phyloP scores from a whole-genome alignment of 2,329 filamentous ascomycete genomes.

The Pyricularia grisea region DNA sequence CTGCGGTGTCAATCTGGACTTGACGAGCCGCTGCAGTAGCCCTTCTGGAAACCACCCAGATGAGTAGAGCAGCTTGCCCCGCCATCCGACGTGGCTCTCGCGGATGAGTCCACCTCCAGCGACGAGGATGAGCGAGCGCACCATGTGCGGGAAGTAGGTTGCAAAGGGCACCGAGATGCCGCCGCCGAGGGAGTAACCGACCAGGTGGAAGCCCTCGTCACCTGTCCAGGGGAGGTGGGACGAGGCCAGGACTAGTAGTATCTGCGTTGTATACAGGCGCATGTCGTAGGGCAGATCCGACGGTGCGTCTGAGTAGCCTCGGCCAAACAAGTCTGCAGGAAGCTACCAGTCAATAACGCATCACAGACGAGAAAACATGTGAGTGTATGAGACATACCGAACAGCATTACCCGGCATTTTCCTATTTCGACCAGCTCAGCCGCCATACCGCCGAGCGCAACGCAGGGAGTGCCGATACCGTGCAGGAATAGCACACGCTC shows the following conservation, averaged over 20 bases:
- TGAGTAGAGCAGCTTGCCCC: constrained; percentile 54
- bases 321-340: constrained; percentile 56
- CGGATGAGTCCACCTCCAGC: constrained; percentile 62
- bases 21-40: constrained; percentile 44
- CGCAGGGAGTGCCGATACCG: constrained; percentile 70
- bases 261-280: constrained; percentile 55
- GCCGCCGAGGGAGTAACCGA: constrained; percentile 76
- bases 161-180: constrained; percentile 64
- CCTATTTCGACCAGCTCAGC: constrained; percentile 47
- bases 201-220: constrained; percentile 52
- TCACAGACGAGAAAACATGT: background rate
- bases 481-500: constrained; percentile 68
- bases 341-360: background rate
- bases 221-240: constrained; percentile 48
- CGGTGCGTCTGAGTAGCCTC: constrained; percentile 69
- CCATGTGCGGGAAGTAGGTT: constrained; percentile 53
- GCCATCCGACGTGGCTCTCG: constrained; percentile 48
- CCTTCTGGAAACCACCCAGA: constrained; percentile 49
- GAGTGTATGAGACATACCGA: constrained; percentile 40
- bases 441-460: constrained; percentile 59
- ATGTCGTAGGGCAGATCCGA: constrained; percentile 49
- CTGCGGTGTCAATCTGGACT: constrained; percentile 33
- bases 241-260: constrained; percentile 56
- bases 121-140: constrained; percentile 56
- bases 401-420: constrained; percentile 71